Percentiles rank a stretch among this genome's conserved stretches.
These are phyloP conservation scores for Cytospora mali DNA, from an alignment of 2,329 filamentous ascomycete species.

Conservation along the genomic window DNA sequence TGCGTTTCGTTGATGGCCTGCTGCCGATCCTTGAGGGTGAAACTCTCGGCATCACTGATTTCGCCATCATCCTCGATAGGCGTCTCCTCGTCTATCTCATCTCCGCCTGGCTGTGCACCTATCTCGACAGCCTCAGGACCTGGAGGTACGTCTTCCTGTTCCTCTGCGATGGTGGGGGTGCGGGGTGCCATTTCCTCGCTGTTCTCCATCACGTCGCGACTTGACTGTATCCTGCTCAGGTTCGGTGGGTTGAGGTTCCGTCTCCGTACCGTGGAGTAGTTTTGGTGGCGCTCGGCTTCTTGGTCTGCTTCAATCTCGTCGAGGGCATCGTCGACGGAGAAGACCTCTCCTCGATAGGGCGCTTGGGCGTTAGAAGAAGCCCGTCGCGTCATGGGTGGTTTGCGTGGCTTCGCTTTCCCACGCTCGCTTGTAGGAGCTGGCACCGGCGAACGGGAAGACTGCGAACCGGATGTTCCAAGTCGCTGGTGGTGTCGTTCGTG, in stretches of 20 bases:
- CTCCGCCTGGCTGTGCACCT: conserved; percentile 37
- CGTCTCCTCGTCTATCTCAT: conserved; percentile 41
- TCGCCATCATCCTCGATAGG: conserved; percentile 64
- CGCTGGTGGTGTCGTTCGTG: conserved; percentile 45
- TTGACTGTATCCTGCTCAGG: conserved; percentile 36
- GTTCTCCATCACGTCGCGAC: conserved; percentile 33
- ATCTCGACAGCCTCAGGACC: conserved; percentile 21
- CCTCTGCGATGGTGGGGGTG: conserved; percentile 25
- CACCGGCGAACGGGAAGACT: conserved; percentile 46
- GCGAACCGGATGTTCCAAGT: conserved; percentile 41
- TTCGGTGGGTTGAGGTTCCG: conserved; percentile 39
- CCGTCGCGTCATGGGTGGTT: conserved; percentile 73
- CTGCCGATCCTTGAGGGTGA: conserved; percentile 94
- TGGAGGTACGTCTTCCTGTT: conserved; percentile 26
- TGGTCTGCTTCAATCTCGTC: conserved; percentile 76
- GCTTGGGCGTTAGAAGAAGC: conserved; percentile 71
- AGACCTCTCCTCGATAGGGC: conserved; percentile 81
- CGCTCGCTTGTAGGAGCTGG: conserved; percentile 50
- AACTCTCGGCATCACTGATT: conserved; percentile 92
- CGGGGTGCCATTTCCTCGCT: conserved; percentile 26
- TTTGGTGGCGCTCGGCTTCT: conserved; percentile 51
- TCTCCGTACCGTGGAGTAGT: conserved; percentile 44
- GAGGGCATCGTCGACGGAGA: conserved; percentile 87
- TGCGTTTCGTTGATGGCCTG: conserved; percentile 98
- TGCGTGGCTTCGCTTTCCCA: conserved; percentile 61